Conservation (phyloP, 2,329 filamentous ascomycete genomes). For the Bipolaris oryzae region DNA sequence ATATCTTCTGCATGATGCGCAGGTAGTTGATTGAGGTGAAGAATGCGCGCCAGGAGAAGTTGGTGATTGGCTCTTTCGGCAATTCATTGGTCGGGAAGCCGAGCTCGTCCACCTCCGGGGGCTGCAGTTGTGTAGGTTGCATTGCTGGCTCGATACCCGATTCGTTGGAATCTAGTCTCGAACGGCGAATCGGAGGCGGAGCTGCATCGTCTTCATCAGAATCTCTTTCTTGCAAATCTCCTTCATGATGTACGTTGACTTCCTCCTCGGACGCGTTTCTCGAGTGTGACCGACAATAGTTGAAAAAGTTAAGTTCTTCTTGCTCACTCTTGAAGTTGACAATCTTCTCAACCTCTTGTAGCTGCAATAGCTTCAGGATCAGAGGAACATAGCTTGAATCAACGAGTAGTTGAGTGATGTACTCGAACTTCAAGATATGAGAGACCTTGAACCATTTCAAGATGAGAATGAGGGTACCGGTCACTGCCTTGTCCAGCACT, state of each 20-base stretch:
- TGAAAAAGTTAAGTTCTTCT: constrained; percentile 86
- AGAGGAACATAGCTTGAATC: constrained; percentile 95
- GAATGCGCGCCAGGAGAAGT: constrained; percentile 92
- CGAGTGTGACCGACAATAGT: constrained; percentile 79
- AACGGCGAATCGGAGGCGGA: constrained; percentile 77
- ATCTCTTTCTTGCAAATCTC: constrained; percentile 30
- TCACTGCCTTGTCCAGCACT: constrained; percentile 88
- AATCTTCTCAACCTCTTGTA: constrained; percentile 90
- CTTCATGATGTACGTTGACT: constrained; percentile 18
- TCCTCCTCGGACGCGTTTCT: constrained; percentile 58
- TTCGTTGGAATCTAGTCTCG: constrained; percentile 46
- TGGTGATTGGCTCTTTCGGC: constrained; percentile 78
- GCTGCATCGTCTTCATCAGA: constrained; percentile 69
- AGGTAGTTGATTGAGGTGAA: constrained; percentile 95
- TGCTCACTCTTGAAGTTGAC: constrained; percentile 86
- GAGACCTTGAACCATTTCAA: constrained; percentile 97
- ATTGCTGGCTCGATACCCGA: constrained; percentile 34
- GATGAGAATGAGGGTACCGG: constrained; percentile 84
- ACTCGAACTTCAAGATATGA: constrained; percentile 94
- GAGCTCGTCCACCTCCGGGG: constrained; percentile 77
- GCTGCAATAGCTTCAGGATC: constrained; percentile 88
- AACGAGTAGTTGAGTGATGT: constrained; percentile 87
- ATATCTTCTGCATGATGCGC: constrained; percentile 96
- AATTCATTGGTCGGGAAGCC: constrained; percentile 77
- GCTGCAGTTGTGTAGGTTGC: constrained; percentile 36